Conservation (phyloP, 108 stramenopile genomes). For the Nitzschia sp. region DNA sequence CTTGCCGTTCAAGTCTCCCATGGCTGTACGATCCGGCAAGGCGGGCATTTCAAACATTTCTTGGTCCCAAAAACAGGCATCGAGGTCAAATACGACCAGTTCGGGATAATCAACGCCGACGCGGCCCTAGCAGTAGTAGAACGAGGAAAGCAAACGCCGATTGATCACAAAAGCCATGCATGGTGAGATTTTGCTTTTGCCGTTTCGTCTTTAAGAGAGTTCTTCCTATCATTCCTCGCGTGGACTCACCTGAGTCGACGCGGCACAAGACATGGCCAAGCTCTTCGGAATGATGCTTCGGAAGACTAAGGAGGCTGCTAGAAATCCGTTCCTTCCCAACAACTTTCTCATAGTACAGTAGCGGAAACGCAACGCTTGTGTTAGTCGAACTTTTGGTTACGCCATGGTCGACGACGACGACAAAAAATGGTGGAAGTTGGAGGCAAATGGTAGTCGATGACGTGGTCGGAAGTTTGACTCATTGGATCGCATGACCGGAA, state of each 20-base stretch:
- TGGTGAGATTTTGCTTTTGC: too few species aligned
- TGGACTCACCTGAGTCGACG: not conserved
- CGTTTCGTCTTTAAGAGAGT: too few species aligned
- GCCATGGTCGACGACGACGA: too few species aligned
- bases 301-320: not conserved
- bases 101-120: constrained; percentile 53
- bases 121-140: not conserved
- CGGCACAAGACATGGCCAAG: not conserved
- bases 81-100: constrained; percentile 82
- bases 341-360: not conserved
- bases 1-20: constrained; percentile 68
- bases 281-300: not conserved
- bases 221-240: too few species aligned
- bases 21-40: constrained; percentile 57
- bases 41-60: constrained; percentile 85
- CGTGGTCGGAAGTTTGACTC: too few species aligned
- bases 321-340: not conserved
- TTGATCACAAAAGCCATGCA: too few species aligned
- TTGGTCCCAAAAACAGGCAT: constrained; percentile 91
- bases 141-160: too few species aligned
- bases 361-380: too few species aligned
- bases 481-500: too few species aligned
- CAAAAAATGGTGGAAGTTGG: too few species aligned
- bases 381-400: too few species aligned
- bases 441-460: too few species aligned